Evolutionary conservation across 139 green algal species (phyloP).

Genomic region (Picochlorum sp.): DNA sequence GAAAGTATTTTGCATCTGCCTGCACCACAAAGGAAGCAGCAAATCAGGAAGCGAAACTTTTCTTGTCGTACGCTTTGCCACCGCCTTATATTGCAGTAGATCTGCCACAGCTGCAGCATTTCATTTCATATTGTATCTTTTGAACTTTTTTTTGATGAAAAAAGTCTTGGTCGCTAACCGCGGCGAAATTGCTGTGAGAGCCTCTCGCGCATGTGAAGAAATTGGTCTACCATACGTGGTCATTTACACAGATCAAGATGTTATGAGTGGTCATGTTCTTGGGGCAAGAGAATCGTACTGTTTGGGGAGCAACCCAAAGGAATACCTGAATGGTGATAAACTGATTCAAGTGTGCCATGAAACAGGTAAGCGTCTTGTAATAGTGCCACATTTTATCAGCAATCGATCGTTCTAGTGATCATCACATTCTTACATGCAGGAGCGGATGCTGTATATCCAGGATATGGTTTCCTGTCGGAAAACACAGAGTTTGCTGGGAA

Average conservation of each 20-base stretch:
- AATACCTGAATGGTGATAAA: conserved; percentile 55
- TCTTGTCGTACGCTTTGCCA: too few relatives aligned
- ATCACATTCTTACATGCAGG: not conserved
- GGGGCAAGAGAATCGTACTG: conserved; percentile 82
- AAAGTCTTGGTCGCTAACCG: conserved; percentile 87
- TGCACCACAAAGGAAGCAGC: too few relatives aligned
- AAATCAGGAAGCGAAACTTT: too few relatives aligned
- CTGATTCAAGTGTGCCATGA: conserved; percentile 47
- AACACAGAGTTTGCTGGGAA: conserved; percentile 60
- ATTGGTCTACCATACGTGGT: conserved; percentile 75
- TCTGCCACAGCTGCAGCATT: too few relatives aligned
- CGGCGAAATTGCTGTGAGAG: conserved; percentile 82
- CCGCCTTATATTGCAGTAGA: too few relatives aligned
- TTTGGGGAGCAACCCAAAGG: conserved; percentile 48
- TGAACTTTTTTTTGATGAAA: not conserved
- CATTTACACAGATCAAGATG: conserved; percentile 78
- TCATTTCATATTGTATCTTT: too few relatives aligned
- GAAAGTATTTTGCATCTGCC: too few relatives aligned
- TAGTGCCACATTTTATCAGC: too few relatives aligned
- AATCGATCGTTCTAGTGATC: too few relatives aligned
- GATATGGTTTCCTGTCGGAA: conserved; percentile 78
- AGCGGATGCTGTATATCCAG: conserved; percentile 36
- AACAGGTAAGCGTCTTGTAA: conserved; percentile 9
- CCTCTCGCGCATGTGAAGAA: conserved; percentile 83
- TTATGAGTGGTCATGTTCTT: conserved; percentile 71